These are phyloP conservation scores for Serendipita indica DNA, from an alignment of 768 basidiomycete species.

Conservation along the genomic window DNA sequence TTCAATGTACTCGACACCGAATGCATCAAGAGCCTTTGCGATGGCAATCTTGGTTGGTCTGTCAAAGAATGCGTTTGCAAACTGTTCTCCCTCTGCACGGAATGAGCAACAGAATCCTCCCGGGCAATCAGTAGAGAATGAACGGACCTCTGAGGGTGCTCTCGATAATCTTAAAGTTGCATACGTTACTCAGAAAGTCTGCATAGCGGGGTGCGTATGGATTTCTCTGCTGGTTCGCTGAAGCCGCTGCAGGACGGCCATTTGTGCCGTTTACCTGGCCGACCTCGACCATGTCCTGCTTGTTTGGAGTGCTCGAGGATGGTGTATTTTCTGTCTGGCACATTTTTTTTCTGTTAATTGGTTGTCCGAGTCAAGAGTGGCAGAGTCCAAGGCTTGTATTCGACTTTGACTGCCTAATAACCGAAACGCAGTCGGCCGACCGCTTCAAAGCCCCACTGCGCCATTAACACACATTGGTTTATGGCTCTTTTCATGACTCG, in stretches of 20 bases:
- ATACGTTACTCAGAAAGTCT: slow-evolving; percentile 84
- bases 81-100: slow-evolving; percentile 84
- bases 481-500: too few species aligned
- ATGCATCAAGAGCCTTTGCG: slow-evolving; percentile 93
- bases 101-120: too few species aligned
- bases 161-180: slow-evolving; percentile 93
- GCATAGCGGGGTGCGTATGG: slow-evolving; percentile 84
- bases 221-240: slow-evolving; percentile 32
- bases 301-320: neutral
- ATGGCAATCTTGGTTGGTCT: slow-evolving; percentile 99
- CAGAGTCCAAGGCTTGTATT: neutral
- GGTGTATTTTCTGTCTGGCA: neutral
- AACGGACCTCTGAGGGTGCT: slow-evolving; percentile 80
- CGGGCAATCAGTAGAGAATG: neutral
- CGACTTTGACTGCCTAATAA: too few species aligned
- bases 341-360: neutral
- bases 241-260: neutral
- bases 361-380: neutral
- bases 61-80: slow-evolving; percentile 99
- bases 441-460: too few species aligned
- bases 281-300: slow-evolving; percentile 6
- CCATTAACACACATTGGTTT: too few species aligned
- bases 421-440: too few species aligned
- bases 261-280: slow-evolving; percentile 2
- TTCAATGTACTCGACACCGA: slow-evolving; percentile 99